Base-by-base conservation (phyloP, 257 asterid species). In the Penstemon barbatus region DNA sequence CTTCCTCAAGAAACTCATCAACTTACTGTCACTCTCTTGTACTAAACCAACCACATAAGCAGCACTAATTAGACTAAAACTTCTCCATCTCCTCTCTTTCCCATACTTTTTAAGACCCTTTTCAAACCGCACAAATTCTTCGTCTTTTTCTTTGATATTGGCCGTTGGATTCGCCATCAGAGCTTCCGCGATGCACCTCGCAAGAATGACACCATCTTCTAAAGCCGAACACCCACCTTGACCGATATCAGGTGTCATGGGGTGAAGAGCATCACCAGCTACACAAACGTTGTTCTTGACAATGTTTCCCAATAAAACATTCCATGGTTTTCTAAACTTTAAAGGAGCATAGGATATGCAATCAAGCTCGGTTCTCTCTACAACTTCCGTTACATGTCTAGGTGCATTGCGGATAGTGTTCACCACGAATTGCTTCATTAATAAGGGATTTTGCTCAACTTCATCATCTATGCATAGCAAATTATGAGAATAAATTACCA, bases 221-320 rank as follows among this genome's bases (percentile, higher is more conserved):
- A 89, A 54, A 0, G 95, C 84, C 4, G 93, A 89, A 54, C 92
- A 87, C 8, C 91, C 96, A 45, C 96, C 96, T 72, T 89, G 96
- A 4, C 91, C 95, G 33, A 87, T 19, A 52, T 89, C 96, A 8
- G 95, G 90, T 33, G 95, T 85, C 96, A 89, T 84, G 9, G 96
- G 96, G 77, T 89, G 96, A 66, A 87, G 77, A 7, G 96, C 96
- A 41, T 87, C 92, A 8, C 95, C 96, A 0, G 68, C 88, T 3
- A 87, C 89, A 57, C 90, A 79, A 46, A 85, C 75, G 19, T 82
- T 84, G 77, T 71, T 73, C 43, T 69, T 81, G 9, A 66, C 77
- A n/a, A 87, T 81, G 65, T 80, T 71, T 51, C 81, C 86, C 3
- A 67, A n/a, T 63, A 83, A 57, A 59, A 87, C 50, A 42, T 87